Percentiles rank a stretch among this genome's conserved stretches.
These are phyloP conservation scores for Trypanosoma lewisi DNA, from an alignment of 208 protist species.

Conservation along the genomic window DNA sequence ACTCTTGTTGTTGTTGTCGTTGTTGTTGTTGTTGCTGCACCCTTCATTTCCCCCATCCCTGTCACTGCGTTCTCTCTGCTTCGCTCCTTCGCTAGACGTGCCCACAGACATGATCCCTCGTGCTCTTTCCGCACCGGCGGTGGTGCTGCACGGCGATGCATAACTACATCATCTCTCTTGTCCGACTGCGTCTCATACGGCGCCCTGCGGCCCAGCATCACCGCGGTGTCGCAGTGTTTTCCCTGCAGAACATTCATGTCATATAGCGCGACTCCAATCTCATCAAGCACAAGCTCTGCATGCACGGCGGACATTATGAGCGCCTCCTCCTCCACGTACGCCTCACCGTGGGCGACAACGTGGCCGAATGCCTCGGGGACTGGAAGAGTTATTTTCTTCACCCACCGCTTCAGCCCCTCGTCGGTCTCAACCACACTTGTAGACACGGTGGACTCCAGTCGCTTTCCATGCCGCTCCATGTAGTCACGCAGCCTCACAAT, in stretches of 20 bases:
- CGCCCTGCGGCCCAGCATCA: slow-evolving; percentile 71
- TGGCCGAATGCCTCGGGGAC: slow-evolving; percentile 18
- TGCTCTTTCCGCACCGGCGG: slow-evolving; percentile 77
- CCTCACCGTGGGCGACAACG: slow-evolving; percentile 70
- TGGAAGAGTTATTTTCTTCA: slow-evolving; percentile 35
- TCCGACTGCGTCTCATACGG: slow-evolving; percentile 23
- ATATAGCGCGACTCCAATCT: slow-evolving; percentile 67
- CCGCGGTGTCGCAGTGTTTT: slow-evolving; percentile 71
- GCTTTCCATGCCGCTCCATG: slow-evolving; percentile 84
- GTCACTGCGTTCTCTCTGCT: neutral
- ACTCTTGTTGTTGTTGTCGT: neutral
- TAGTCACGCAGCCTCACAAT: slow-evolving; percentile 69
- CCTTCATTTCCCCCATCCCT: neutral
- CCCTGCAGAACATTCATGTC: slow-evolving; percentile 67
- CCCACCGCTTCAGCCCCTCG: slow-evolving; percentile 23
- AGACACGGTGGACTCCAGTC: slow-evolving; percentile 30
- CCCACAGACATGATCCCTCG: slow-evolving; percentile 48
- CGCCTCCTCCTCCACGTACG: slow-evolving; percentile 56
- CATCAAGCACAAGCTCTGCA: slow-evolving; percentile 79
- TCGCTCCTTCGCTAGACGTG: slow-evolving; percentile 30
- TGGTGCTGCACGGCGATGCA: too few species aligned
- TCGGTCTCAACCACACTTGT: slow-evolving; percentile 19
- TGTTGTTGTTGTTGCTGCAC: neutral
- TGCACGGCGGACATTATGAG: slow-evolving; percentile 77
- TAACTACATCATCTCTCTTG: slow-evolving; percentile 1